These are phyloP conservation scores for Penicillium mononematosum DNA, from an alignment of 495 filamentous ascomycete genomes.

Conservation along the genomic window DNA sequence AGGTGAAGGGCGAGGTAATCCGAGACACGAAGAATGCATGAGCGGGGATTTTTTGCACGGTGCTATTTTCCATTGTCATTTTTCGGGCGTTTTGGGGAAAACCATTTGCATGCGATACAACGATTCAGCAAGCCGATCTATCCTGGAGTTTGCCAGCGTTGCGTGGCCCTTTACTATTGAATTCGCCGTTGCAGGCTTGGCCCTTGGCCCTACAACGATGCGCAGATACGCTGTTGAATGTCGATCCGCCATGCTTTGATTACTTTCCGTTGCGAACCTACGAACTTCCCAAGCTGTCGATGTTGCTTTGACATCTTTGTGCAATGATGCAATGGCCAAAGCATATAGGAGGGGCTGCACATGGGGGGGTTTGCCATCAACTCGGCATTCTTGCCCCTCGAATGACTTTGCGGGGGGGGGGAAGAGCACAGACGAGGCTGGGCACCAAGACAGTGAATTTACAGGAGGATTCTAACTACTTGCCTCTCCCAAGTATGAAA, in stretches of 20 bases:
- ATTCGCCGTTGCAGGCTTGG: conserved; percentile 5
- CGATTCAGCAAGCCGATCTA: conserved; percentile 9
- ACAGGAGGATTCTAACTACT: neutral
- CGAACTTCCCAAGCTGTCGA: neutral
- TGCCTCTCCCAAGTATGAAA: conserved; percentile 4
- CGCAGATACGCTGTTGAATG: conserved; percentile 1
- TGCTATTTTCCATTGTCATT: conserved; percentile 10
- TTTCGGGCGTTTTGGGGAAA: conserved; percentile 21
- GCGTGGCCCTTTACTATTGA: conserved; percentile 1
- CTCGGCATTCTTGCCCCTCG: conserved; percentile 15
- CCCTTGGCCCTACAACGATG: neutral
- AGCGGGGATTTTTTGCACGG: conserved; percentile 22
- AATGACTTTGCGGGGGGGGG: conserved; percentile 9
- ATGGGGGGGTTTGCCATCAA: conserved; percentile 10
- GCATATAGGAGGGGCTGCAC: conserved; percentile 9
- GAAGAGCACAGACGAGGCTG: conserved; percentile 9
- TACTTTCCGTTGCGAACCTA: conserved; percentile 1
- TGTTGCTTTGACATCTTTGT: conserved; percentile 5
- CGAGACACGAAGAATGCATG: conserved; percentile 76
- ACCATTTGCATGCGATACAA: conserved; percentile 21
- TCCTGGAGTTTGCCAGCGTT: conserved; percentile 8
- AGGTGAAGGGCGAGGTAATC: conserved; percentile 83
- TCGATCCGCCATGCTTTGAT: neutral
- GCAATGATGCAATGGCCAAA: conserved; percentile 11
- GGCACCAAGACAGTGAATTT: conserved; percentile 3